Percentiles rank a stretch among this genome's conserved stretches.
Conservation (phyloP, 1,284 basidiomycete species). For the Apiotrichum akiyoshidainum region DNA sequence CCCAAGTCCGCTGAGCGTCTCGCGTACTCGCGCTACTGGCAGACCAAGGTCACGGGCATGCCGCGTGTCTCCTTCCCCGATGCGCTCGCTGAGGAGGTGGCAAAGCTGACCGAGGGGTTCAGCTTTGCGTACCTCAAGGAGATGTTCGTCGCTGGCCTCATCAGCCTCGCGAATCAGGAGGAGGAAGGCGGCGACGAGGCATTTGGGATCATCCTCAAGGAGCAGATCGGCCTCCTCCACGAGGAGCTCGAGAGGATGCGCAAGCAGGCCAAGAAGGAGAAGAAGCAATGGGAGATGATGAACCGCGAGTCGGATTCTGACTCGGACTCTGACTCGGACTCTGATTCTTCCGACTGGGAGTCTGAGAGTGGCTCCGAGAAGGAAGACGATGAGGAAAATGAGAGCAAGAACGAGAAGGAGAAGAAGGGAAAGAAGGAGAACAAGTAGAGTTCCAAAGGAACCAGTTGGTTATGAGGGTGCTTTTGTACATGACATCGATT, state of each 20-base stretch:
- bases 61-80: conserved; percentile 64
- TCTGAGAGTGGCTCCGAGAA: no score
- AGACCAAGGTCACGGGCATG: conserved; percentile 64
- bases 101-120: conserved; percentile 61
- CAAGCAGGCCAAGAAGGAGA: no score
- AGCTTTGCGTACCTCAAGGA: conserved; percentile 81
- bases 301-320: no score
- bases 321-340: no score
- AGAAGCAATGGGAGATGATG: no score
- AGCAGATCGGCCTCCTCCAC: conserved; percentile 59
- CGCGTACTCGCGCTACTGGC: conserved; percentile 71
- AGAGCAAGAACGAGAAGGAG: not conserved
- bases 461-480: no score
- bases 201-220: conserved; percentile 57
- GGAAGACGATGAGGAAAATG: not conserved
- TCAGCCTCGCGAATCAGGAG: conserved; percentile 30
- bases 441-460: no score
- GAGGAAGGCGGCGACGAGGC: conserved; percentile 11
- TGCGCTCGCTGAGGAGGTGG: conserved; percentile 60
- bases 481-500: no score
- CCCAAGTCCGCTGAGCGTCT: conserved; percentile 62
- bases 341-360: no score
- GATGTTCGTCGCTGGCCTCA: conserved; percentile 56
- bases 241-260: conserved; percentile 22
- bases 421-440: no score